Evolutionary conservation across 768 basidiomycete genomes (phyloP).

Genomic region (Podaxis pistillaris): DNA sequence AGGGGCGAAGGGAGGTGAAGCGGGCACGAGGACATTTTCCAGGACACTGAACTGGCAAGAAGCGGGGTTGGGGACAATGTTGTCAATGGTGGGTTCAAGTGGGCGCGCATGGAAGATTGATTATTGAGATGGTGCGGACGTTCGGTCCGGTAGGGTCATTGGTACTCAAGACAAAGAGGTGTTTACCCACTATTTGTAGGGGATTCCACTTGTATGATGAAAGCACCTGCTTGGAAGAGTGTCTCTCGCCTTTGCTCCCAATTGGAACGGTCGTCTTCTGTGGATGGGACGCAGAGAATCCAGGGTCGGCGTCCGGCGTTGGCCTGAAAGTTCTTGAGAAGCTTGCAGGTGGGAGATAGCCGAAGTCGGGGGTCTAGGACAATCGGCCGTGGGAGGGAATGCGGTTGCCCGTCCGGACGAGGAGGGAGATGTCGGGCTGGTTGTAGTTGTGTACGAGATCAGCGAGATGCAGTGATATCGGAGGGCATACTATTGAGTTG

Average conservation of each 20-base stretch:
- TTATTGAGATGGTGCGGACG: not conserved
- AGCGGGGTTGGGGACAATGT: too few relatives aligned
- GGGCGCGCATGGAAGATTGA: too few relatives aligned
- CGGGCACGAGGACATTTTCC: not conserved
- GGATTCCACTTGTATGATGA: conserved; percentile 49
- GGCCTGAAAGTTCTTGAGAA: conserved; percentile 60
- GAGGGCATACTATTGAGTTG: conserved; percentile 78
- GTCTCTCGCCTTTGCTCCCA: conserved; percentile 35
- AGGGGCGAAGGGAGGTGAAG: not conserved
- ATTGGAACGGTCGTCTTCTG: conserved; percentile 19
- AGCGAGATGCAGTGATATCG: not conserved
- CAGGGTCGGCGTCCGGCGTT: conserved; percentile 69
- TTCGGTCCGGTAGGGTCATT: not conserved
- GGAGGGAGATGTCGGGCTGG: conserved; percentile 59
- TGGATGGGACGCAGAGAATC: conserved; percentile 51
- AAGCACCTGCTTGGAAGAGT: conserved; percentile 67
- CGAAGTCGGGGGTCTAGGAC: conserved; percentile 79
- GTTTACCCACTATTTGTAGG: conserved; percentile 30
- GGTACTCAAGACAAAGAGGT: not conserved
- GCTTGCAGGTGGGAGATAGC: conserved; percentile 62
- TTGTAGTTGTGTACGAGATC: not conserved
- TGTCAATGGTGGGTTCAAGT: too few relatives aligned
- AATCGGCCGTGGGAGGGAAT: conserved; percentile 73
- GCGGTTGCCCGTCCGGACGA: conserved; percentile 32
- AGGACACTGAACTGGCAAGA: too few relatives aligned